Percentiles rank a stretch among this genome's conserved stretches.
Conservation (phyloP, 805 yeast genomes). For the Yamadazyma laniorum region DNA sequence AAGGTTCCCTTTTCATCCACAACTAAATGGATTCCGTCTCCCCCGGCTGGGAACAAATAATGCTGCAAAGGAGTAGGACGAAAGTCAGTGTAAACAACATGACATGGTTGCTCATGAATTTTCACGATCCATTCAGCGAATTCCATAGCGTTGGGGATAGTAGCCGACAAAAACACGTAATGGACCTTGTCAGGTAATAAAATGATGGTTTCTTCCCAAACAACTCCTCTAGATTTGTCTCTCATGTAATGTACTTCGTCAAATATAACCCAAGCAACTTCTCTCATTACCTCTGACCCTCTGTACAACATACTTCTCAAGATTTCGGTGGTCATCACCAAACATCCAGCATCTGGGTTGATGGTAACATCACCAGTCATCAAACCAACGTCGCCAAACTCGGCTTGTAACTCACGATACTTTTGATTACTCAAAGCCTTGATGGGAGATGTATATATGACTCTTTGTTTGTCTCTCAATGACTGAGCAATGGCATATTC, state of each 20-base stretch:
- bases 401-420: constrained; percentile 86
- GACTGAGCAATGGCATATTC: constrained; percentile 97
- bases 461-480: constrained; percentile 86
- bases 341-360: constrained; percentile 96
- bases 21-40: constrained; percentile 95
- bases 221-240: constrained; percentile 97
- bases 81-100: constrained; percentile 97
- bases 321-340: constrained; percentile 99
- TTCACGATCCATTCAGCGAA: constrained; percentile 98
- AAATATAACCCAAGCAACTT: constrained; percentile 97
- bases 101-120: constrained; percentile 94
- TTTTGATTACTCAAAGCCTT: constrained; percentile 94
- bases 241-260: constrained; percentile 99
- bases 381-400: constrained; percentile 94
- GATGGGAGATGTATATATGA: constrained; percentile 92
- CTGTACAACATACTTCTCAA: constrained; percentile 93
- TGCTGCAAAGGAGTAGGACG: constrained; percentile 99
- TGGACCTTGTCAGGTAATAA: constrained; percentile 94
- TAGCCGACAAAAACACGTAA: constrained; percentile 90
- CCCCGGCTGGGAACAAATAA: constrained; percentile 96
- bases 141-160: constrained; percentile 91
- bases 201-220: constrained; percentile 98
- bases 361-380: constrained; percentile 99
- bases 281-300: constrained; percentile 97
- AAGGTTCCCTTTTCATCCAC: constrained; percentile 96